Conservation (phyloP, 208 protist species). For the Novymonas esmeraldas region DNA sequence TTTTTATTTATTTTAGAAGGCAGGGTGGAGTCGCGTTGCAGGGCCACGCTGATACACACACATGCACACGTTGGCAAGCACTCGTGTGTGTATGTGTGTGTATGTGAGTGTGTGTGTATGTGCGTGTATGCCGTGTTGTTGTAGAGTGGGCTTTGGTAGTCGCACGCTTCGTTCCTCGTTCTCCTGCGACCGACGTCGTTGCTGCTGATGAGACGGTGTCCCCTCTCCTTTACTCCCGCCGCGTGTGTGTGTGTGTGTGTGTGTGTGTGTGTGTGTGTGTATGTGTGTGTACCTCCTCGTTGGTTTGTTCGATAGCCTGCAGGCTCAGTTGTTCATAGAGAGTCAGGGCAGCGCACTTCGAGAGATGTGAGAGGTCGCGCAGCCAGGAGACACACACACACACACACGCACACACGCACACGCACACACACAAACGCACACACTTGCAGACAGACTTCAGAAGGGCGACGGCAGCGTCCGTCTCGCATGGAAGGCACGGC, state of each 20-base stretch:
- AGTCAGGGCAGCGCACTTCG: too few species aligned
- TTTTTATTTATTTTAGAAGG: not conserved
- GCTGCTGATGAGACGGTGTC: not conserved
- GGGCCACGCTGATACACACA: too few species aligned
- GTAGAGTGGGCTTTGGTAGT: not conserved
- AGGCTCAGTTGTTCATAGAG: too few species aligned
- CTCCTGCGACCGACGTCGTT: not conserved
- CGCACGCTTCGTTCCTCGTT: too few species aligned
- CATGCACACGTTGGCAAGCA: too few species aligned
- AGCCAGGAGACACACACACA: not conserved
- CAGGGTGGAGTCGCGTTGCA: not conserved
- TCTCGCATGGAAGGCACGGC: too few species aligned
- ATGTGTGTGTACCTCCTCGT: not conserved
- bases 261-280: not conserved
- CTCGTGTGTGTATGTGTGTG: too few species aligned
- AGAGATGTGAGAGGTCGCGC: too few species aligned
- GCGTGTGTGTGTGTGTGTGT: conserved; percentile 6
- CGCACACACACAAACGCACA: not conserved
- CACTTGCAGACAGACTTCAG: too few species aligned
- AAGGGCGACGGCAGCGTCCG: too few species aligned
- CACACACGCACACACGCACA: not conserved
- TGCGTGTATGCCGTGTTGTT: not conserved
- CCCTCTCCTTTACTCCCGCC: conserved; percentile 3
- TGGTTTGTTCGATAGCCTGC: too few species aligned
- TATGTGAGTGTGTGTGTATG: not conserved